These are phyloP conservation scores for Cutaneotrichosporon mucoides DNA, from an alignment of 1,284 basidiomycete species.

Conservation along the genomic window DNA sequence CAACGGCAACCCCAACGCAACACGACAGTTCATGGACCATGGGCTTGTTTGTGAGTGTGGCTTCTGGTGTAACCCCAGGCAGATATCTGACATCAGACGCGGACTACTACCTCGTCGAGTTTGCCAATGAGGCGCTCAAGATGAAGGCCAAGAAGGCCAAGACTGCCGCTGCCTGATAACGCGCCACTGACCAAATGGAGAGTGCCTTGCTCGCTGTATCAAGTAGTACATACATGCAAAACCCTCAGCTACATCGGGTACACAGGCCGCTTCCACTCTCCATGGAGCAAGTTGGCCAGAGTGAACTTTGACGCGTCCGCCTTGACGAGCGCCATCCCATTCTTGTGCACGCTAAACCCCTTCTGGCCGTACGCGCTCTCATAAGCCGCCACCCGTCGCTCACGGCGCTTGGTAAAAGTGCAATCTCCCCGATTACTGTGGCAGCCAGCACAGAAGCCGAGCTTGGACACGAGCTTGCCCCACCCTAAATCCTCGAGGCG, in stretches of 20 bases:
- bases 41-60: slow-evolving; percentile 17
- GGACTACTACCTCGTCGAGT: slow-evolving; percentile 41
- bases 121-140: slow-evolving; percentile 39
- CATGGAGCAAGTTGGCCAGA: no score
- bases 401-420: background rate
- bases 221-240: no score
- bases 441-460: background rate
- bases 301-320: no score
- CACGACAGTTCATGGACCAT: slow-evolving; percentile 29
- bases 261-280: no score
- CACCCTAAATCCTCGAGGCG: background rate
- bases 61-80: background rate
- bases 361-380: background rate
- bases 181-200: no score
- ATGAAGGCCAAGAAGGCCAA: background rate
- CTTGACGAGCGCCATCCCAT: no score
- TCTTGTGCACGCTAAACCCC: no score
- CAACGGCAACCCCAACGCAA: slow-evolving; percentile 28
- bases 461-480: background rate
- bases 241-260: no score
- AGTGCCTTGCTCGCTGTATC: no score
- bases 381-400: background rate
- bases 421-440: background rate
- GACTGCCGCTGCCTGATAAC: no score
- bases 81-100: slow-evolving; percentile 22